Evolutionary conservation across 2,329 filamentous ascomycete species (phyloP).

Genomic region (Ophiostoma novo-ulmi): DNA sequence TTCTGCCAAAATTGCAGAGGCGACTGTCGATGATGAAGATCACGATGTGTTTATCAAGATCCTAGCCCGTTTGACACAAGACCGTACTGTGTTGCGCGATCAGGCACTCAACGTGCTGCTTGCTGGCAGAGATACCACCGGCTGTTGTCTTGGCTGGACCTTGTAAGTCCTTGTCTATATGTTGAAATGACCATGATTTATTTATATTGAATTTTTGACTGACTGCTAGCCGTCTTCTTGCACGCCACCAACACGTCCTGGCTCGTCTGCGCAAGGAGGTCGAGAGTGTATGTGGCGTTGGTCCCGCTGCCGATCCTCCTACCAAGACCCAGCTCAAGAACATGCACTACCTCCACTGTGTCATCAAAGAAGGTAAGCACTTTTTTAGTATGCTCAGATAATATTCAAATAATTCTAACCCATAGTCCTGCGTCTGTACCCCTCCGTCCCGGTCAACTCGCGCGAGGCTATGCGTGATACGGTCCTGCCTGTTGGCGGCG

Average conservation of each 20-base stretch:
- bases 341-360: conserved; percentile 10
- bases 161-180: neutral
- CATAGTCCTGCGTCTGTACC: conserved; percentile 8
- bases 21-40: neutral
- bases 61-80: conserved; percentile 6
- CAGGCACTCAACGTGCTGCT: conserved; percentile 15
- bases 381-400: no score
- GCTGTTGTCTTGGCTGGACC: conserved; percentile 11
- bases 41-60: conserved; percentile 4
- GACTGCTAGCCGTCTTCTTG: neutral
- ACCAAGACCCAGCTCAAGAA: neutral
- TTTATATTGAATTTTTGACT: neutral
- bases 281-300: neutral
- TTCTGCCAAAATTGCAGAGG: neutral
- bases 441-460: conserved; percentile 23
- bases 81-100: conserved; percentile 8
- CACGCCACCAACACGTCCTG: conserved; percentile 1
- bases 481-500: conserved; percentile 45
- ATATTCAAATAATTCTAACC: neutral
- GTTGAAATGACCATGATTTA: no score
- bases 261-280: conserved; percentile 1
- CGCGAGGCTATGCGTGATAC: conserved; percentile 32
- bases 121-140: conserved; percentile 14
- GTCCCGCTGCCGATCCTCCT: neutral
- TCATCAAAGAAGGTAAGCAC: conserved; percentile 13